phyloP scores from a whole-genome alignment of 176 grass and related monocot species.

The Cenchrus fungigraminus region DNA sequence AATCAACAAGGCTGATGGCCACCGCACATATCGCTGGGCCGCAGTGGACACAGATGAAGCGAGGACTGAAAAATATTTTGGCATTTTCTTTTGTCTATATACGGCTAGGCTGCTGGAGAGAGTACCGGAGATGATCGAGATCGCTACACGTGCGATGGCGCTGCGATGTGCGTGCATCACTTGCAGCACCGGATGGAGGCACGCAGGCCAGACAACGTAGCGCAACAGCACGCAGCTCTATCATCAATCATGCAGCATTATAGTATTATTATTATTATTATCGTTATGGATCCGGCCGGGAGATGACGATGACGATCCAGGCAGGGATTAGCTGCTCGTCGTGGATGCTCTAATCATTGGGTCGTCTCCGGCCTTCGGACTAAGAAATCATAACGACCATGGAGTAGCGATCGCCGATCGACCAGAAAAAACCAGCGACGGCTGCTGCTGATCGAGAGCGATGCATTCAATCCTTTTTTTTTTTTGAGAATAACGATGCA shows the following conservation, averaged over 20 bases:
- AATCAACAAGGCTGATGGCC: not conserved
- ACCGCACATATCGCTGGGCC: not conserved
- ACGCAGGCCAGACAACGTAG: not conserved
- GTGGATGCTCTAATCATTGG: conserved; percentile 13
- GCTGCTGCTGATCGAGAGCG: not conserved
- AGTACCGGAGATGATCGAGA: not conserved
- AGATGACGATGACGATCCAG: not conserved
- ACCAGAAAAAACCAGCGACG: not conserved
- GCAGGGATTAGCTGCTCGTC: not conserved
- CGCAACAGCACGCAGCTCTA: not conserved
- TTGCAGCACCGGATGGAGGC: no score
- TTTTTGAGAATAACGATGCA: no score
- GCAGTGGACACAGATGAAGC: no score
- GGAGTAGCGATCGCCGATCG: not conserved
- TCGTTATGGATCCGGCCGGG: not conserved
- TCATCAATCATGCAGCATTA: not conserved
- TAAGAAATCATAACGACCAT: not conserved
- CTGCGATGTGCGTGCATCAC: not conserved
- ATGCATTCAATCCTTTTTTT: not conserved
- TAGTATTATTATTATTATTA: no score
- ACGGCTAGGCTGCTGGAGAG: not conserved
- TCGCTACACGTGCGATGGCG: not conserved
- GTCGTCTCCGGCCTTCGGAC: not conserved
- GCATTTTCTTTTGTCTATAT: not conserved
- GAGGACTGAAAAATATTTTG: not conserved